Conservation (phyloP, 2,329 filamentous ascomycete genomes). For the Penicillium sp. region DNA sequence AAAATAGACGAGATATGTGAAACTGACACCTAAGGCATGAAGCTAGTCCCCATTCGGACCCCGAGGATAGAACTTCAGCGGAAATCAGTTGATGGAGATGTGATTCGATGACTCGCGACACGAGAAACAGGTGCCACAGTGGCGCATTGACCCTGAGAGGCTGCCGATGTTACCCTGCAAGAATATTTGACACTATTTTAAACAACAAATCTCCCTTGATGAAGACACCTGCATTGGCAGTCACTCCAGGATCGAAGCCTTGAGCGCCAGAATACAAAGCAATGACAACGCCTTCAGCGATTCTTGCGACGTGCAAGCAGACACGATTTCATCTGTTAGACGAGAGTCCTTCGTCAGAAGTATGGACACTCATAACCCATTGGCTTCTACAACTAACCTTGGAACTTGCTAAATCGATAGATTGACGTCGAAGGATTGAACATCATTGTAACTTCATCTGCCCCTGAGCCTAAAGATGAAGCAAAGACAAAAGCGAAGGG, state of each 20-base stretch:
- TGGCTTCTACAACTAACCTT: neutral
- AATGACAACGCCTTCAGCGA: conserved; percentile 27
- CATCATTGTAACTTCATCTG: conserved; percentile 60
- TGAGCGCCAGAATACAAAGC: neutral
- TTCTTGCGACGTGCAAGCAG: conserved; percentile 67
- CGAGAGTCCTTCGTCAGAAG: conserved; percentile 57
- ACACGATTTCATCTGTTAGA: conserved; percentile 64
- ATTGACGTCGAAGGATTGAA: conserved; percentile 73
- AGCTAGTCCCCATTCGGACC: conserved; percentile 26
- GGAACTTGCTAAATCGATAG: conserved; percentile 37
- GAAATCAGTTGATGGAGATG: neutral
- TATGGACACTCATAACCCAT: conserved; percentile 27
- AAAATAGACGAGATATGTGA: neutral
- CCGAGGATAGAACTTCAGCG: conserved; percentile 1
- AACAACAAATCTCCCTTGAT: neutral
- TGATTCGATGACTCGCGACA: neutral
- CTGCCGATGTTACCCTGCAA: neutral
- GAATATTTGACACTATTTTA: neutral
- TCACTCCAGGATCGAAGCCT: neutral
- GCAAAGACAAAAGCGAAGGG: conserved; percentile 33
- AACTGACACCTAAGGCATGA: conserved; percentile 12
- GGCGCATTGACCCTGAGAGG: neutral
- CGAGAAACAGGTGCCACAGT: neutral
- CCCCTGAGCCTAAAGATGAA: conserved; percentile 20
- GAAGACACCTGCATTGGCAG: neutral